Conservation (phyloP, 2,329 filamentous ascomycete genomes). For the Colletotrichum musicola region DNA sequence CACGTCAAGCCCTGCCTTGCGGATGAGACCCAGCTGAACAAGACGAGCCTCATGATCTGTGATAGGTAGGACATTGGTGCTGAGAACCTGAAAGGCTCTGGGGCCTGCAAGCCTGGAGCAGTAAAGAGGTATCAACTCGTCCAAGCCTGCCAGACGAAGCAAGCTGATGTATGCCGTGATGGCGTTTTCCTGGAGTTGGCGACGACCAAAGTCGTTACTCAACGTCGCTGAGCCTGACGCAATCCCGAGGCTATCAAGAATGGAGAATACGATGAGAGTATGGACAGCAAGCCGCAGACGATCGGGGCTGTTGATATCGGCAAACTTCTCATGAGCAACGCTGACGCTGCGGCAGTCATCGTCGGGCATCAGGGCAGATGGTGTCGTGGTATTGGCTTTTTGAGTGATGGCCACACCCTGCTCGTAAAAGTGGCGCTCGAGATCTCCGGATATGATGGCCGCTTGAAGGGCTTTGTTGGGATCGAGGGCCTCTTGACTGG, state of each 20-base stretch:
- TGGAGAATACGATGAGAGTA: conserved; percentile 72
- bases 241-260: conserved; percentile 71
- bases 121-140: conserved; percentile 88
- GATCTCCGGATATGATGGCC: conserved; percentile 75
- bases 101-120: conserved; percentile 79
- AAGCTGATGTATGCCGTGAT: conserved; percentile 86
- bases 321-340: conserved; percentile 60
- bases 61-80: conserved; percentile 81
- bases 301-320: conserved; percentile 70
- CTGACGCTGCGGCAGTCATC: conserved; percentile 44
- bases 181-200: conserved; percentile 76
- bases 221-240: conserved; percentile 50
- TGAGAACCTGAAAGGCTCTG: conserved; percentile 78
- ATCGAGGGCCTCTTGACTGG: conserved; percentile 69
- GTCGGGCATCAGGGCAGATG: conserved; percentile 47
- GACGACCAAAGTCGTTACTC: conserved; percentile 47
- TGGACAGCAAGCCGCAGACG: conserved; percentile 78
- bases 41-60: conserved; percentile 74
- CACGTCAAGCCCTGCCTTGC: conserved; percentile 79
- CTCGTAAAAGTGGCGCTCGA: conserved; percentile 69
- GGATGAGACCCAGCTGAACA: conserved; percentile 79
- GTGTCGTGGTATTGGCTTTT: conserved; percentile 51
- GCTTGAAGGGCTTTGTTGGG: conserved; percentile 83
- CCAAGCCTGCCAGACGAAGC: conserved; percentile 77
- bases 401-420: conserved; percentile 67